Evolutionary conservation across 805 yeast species (phyloP).

Genomic region (Yamadazyma paraphyllophila): DNA sequence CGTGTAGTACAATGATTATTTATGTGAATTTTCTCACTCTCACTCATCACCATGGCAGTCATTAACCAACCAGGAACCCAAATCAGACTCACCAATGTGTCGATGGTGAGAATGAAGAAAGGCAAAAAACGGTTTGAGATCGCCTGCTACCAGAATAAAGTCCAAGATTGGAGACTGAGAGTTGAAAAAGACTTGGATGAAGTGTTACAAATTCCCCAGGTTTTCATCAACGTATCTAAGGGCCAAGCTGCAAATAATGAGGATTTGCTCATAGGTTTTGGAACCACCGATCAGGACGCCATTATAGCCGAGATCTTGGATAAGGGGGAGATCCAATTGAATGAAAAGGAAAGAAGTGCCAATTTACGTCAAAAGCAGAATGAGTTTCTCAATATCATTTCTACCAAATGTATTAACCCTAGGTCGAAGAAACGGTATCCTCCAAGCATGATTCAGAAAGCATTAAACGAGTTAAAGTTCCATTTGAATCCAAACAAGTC

Average conservation of each 20-base stretch:
- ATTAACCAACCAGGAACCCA: slow-evolving; percentile 89
- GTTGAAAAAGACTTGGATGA: slow-evolving; percentile 94
- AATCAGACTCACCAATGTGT: slow-evolving; percentile 89
- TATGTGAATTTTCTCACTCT: slow-evolving; percentile 1
- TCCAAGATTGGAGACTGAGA: slow-evolving; percentile 88
- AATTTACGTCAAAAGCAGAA: slow-evolving; percentile 71
- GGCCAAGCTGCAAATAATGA: slow-evolving; percentile 91
- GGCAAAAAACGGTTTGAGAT: slow-evolving; percentile 91
- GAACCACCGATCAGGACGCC: slow-evolving; percentile 68
- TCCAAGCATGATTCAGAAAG: slow-evolving; percentile 89
- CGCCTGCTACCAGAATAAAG: slow-evolving; percentile 96
- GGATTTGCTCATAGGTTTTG: slow-evolving; percentile 72
- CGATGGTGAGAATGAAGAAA: slow-evolving; percentile 85
- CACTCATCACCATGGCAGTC: slow-evolving; percentile 28
- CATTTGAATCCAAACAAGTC: slow-evolving; percentile 71
- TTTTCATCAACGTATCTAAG: slow-evolving; percentile 87
- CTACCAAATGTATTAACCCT: slow-evolving; percentile 91
- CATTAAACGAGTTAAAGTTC: slow-evolving; percentile 72
- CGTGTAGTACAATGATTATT: too few relatives aligned
- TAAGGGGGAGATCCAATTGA: slow-evolving; percentile 92
- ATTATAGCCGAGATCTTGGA: slow-evolving; percentile 79
- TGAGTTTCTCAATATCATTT: slow-evolving; percentile 77
- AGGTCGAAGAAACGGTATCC: slow-evolving; percentile 87
- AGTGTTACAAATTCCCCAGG: slow-evolving; percentile 94
- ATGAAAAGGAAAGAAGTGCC: slow-evolving; percentile 87